Conservation (phyloP, 805 yeast genomes). For the Ogataea henricii region DNA sequence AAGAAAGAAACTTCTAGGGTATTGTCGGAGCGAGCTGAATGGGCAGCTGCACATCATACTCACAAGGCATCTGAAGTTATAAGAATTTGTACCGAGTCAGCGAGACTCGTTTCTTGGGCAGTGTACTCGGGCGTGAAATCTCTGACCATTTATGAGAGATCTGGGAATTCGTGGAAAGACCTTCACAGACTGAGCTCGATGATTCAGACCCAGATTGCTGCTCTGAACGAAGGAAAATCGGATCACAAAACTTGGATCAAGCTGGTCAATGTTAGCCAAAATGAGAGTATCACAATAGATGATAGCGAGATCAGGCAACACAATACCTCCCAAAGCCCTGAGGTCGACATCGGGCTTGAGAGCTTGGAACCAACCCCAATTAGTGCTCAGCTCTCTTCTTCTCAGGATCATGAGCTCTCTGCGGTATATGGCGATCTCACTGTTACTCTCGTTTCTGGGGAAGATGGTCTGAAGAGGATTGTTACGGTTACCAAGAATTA, state of each 20-base stretch:
- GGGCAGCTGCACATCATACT: constrained; percentile 39
- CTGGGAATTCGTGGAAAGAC: constrained; percentile 34
- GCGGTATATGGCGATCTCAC: constrained; percentile 14
- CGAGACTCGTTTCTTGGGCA: constrained; percentile 36
- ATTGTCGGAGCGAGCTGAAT: constrained; percentile 40
- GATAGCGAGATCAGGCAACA: constrained; percentile 11
- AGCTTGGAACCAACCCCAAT: constrained; percentile 19
- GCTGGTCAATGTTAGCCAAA: constrained; percentile 23
- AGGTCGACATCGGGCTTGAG: constrained; percentile 7
- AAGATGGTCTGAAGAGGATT: constrained; percentile 10
- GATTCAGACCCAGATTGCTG: constrained; percentile 28
- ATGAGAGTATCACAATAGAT: constrained; percentile 19
- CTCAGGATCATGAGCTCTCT: constrained; percentile 11
- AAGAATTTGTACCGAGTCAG: constrained; percentile 39
- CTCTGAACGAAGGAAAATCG: constrained; percentile 19
- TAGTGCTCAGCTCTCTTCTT: constrained; percentile 16
- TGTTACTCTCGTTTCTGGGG: constrained; percentile 14
- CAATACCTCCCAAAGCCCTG: neutral
- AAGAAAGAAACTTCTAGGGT: constrained; percentile 37
- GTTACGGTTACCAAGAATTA: constrained; percentile 8
- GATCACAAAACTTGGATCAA: constrained; percentile 25
- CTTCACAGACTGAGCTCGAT: constrained; percentile 26
- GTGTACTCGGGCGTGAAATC: constrained; percentile 27
- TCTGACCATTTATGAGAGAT: constrained; percentile 31
- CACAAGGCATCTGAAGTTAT: constrained; percentile 46